phyloP scores from a whole-genome alignment of 2,329 filamentous ascomycete species.

The Fusarium buharicum region DNA sequence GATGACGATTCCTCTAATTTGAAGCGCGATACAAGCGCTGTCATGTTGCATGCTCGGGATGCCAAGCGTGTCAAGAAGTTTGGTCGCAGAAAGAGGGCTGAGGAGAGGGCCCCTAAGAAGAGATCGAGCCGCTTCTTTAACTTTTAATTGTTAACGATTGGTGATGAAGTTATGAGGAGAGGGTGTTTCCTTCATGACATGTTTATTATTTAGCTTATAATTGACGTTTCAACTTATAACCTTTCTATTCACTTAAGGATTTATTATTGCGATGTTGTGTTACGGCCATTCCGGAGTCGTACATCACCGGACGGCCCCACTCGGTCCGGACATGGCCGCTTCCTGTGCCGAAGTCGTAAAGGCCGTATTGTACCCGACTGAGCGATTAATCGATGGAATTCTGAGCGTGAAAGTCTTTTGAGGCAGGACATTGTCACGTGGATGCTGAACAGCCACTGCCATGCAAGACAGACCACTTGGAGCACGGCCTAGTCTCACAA shows the following conservation, averaged over 20 bases:
- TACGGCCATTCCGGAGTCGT: background rate
- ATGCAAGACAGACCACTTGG: conserved; percentile 3
- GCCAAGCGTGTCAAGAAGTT: conserved; percentile 62
- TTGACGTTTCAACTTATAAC: background rate
- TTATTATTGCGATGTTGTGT: background rate
- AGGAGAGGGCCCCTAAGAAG: conserved; percentile 24
- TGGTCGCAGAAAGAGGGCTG: conserved; percentile 42
- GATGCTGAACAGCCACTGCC: conserved; percentile 22
- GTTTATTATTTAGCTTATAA: conserved; percentile 2
- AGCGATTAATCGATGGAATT: conserved; percentile 3
- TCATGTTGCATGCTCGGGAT: conserved; percentile 60
- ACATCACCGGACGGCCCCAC: conserved; percentile 6
- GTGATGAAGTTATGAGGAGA: conserved; percentile 8
- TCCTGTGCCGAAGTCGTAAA: background rate
- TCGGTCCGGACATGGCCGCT: background rate
- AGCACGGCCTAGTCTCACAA: background rate
- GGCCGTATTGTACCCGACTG: background rate
- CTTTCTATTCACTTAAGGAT: too few relatives aligned
- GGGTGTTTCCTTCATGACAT: conserved; percentile 4
- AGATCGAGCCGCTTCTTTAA: conserved; percentile 29
- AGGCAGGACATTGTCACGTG: conserved; percentile 11
- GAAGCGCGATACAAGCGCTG: conserved; percentile 54
- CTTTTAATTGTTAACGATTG: conserved; percentile 1
- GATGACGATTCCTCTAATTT: conserved; percentile 51
- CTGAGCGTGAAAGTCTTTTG: conserved; percentile 1